Evolutionary conservation across 306 rosid genomes (phyloP), one percentile per base, ranked within the genome.

Genomic region (Sicyos edulis): DNA sequence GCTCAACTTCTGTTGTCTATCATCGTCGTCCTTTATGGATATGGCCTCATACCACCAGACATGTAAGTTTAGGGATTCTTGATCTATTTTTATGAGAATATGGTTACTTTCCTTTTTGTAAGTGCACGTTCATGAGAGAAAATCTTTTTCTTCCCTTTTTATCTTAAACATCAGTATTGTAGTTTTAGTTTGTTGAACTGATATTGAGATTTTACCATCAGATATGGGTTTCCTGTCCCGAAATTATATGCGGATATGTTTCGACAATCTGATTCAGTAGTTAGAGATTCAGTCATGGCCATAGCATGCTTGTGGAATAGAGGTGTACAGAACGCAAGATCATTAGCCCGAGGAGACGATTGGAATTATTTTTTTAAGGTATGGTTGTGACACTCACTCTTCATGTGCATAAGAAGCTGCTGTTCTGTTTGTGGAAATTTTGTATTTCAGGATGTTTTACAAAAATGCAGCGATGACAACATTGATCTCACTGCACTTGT

Each of bases 291-390:
- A 54, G 74, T 85, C 76, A 58, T 84, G 75, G 79, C 74, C 54
- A 57, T 79, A 52, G 87, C 77, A 49, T 75, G 71, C 83, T 17
- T 78, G 45, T 92, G 96, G 97, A 92, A 89, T 86, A 76, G 72
- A 69, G 86, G 78, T 53, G 71, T 88, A 74, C 77, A 61, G 29
- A 77, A 78, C 40, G 76, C 85, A 54, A 80, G 58, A 44, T 69
- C 80, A 63, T 65, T 89, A 80, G 92, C 86, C 54, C 86, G 78
- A 32, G 96, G 97, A 54, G 85, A 81, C 12, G 87, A 85, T 73
- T 92, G 95, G 95, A 74, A 79, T 51, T 64, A 63, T 64, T 88
- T 92, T 84, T 81, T 89, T 21, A 86, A 88, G 97, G 97, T 89
- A 89, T 13, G 55, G 6, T 37, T 42, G 10, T 12, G 2, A 20